Conservation (phyloP, 257 asterid species). For the Solanum lycopersicoides region DNA sequence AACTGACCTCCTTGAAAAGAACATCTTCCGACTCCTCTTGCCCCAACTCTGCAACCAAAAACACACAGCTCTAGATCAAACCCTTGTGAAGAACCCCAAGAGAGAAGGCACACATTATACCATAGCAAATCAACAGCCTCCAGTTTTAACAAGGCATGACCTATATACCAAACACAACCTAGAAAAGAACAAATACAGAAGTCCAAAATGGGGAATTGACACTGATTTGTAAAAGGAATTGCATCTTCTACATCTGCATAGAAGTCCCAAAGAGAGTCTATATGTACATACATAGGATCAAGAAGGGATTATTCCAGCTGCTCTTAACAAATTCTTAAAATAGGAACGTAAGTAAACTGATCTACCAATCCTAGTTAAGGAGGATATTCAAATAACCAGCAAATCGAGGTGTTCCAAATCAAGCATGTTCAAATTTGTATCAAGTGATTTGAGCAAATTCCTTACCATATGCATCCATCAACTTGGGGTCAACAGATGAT, state of each 20-base stretch:
- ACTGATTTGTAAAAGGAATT: background rate
- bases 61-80: background rate
- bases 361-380: background rate
- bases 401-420: background rate
- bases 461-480: constrained; percentile 71
- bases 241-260: background rate
- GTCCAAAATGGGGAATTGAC: background rate
- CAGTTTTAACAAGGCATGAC: background rate
- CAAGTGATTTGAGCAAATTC: background rate
- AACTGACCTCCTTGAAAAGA: constrained; percentile 78
- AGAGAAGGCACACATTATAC: background rate
- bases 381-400: background rate
- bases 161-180: background rate
- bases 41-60: constrained; percentile 69
- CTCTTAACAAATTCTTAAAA: background rate
- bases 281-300: background rate
- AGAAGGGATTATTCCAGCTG: background rate
- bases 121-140: background rate
- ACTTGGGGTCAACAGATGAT: constrained; percentile 67
- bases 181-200: background rate
- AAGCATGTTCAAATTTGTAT: background rate
- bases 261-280: background rate
- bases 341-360: background rate
- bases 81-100: background rate
- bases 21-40: constrained; percentile 88